Conservation (phyloP, 2,329 filamentous ascomycete genomes). For the Cercospora citrullina region DNA sequence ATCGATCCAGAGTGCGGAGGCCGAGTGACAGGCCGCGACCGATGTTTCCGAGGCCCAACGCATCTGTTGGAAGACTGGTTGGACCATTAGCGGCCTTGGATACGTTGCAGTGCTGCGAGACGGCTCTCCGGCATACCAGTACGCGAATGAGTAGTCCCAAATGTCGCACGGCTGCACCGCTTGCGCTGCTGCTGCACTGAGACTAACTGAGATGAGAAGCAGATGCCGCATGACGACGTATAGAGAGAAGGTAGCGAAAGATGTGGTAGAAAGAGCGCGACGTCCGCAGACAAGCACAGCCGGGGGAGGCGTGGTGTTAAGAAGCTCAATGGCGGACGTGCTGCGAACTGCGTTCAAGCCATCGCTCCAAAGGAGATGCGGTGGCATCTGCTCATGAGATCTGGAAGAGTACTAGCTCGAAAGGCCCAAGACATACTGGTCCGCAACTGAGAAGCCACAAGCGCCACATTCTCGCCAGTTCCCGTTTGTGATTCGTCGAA, state of each 20-base stretch:
- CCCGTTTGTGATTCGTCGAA: neutral
- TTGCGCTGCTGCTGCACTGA: neutral
- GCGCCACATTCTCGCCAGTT: neutral
- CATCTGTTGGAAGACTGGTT: neutral
- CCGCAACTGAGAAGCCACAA: neutral
- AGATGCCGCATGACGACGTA: neutral
- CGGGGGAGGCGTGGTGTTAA: neutral
- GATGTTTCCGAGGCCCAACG: no score
- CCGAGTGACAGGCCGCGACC: no score
- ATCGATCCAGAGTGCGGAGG: no score
- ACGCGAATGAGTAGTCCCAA: neutral
- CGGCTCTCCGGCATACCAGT: neutral
- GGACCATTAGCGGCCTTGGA: neutral
- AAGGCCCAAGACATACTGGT: neutral
- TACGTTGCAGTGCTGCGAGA: neutral
- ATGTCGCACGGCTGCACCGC: neutral
- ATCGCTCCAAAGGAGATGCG: neutral
- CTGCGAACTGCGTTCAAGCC: neutral
- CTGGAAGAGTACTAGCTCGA: neutral
- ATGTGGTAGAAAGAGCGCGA: neutral
- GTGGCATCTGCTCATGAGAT: neutral
- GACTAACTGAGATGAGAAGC: neutral
- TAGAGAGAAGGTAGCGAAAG: neutral
- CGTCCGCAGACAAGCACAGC: neutral
- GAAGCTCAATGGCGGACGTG: neutral